Evolutionary conservation across 2,329 filamentous ascomycete species (phyloP).

Genomic region (Thelonectria discophora): DNA sequence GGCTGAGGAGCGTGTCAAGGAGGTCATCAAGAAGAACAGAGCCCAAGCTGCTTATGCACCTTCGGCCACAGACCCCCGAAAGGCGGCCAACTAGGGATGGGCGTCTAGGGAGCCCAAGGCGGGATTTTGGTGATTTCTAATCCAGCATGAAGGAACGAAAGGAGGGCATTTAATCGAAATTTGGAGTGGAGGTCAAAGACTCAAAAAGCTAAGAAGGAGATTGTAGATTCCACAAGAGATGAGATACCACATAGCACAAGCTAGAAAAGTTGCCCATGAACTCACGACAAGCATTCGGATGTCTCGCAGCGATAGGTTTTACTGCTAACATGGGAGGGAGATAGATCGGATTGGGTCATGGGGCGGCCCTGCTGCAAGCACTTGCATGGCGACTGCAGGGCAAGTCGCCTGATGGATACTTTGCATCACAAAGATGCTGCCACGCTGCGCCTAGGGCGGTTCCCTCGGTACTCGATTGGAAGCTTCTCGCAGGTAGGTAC

Average conservation of each 20-base stretch:
- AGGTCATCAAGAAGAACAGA: conserved; percentile 77
- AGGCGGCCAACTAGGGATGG: conserved; percentile 45
- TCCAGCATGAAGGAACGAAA: not conserved
- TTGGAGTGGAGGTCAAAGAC: not conserved
- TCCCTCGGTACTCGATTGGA: not conserved
- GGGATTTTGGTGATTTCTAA: not conserved
- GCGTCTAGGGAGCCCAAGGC: conserved; percentile 16
- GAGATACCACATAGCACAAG: conserved; percentile 24
- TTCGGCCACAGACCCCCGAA: conserved; percentile 51
- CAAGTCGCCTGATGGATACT: not conserved
- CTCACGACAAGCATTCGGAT: not conserved
- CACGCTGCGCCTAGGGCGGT: not conserved
- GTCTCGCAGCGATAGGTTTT: not conserved
- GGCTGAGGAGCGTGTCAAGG: conserved; percentile 84
- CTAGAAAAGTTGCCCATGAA: conserved; percentile 2
- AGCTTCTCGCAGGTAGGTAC: not conserved
- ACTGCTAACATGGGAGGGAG: not conserved
- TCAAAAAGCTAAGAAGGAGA: conserved; percentile 3
- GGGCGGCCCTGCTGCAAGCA: not conserved
- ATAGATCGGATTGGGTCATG: not conserved
- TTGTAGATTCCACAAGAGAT: conserved; percentile 18
- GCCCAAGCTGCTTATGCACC: conserved; percentile 65
- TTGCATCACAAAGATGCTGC: not conserved
- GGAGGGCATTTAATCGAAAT: not conserved
- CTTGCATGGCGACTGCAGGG: not conserved